These are phyloP conservation scores for Backusella sp. DNA, from an alignment of 192 early-diverging fungal species.

Conservation along the genomic window DNA sequence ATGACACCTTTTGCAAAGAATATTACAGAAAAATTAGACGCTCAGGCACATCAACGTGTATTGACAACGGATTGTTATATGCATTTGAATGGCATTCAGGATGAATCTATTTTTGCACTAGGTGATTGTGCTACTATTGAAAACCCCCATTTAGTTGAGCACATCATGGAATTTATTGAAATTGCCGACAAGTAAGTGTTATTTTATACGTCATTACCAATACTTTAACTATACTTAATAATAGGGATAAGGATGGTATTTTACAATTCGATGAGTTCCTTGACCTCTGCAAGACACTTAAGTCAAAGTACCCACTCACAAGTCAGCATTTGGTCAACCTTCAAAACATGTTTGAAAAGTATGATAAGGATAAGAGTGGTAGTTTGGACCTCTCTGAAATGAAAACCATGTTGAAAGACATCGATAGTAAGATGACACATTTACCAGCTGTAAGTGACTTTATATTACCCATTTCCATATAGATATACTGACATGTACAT, in stretches of 20 bases:
- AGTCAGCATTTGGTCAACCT: constrained; percentile 50
- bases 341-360: constrained; percentile 41
- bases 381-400: constrained; percentile 53
- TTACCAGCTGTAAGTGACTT: constrained; percentile 48
- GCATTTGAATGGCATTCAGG: constrained; percentile 52
- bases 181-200: constrained; percentile 41
- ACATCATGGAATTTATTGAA: constrained; percentile 45
- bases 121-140: constrained; percentile 77
- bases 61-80: constrained; percentile 58
- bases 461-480: constrained; percentile 3
- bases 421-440: constrained; percentile 51
- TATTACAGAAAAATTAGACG: constrained; percentile 44
- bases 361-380: constrained; percentile 50
- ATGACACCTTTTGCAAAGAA: constrained; percentile 57
- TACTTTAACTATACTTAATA: not conserved
- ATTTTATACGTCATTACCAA: too few relatives aligned
- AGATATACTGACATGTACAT: not conserved
- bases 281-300: constrained; percentile 37
- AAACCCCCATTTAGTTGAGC: constrained; percentile 54
- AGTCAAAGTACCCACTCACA: constrained; percentile 49
- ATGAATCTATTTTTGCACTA: constrained; percentile 58
- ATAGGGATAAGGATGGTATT: constrained; percentile 41
- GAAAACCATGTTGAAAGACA: constrained; percentile 43
- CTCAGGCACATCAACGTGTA: constrained; percentile 59
- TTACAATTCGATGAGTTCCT: constrained; percentile 55